These are phyloP conservation scores for Isoetes taiwanensis DNA, from an alignment of 75 land plant genomes.

Conservation along the genomic window DNA sequence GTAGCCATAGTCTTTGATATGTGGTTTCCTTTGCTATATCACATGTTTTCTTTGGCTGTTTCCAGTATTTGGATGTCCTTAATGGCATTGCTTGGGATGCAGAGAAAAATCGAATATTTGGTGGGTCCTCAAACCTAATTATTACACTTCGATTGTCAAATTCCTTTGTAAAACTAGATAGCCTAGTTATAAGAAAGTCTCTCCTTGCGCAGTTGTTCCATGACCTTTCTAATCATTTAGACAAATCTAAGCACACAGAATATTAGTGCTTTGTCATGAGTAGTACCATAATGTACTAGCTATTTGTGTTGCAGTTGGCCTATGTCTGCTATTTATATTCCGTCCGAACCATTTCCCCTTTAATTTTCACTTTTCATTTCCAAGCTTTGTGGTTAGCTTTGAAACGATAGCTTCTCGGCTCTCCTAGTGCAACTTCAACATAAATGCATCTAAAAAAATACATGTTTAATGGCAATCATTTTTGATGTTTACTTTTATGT, in stretches of 20 bases:
- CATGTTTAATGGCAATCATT: background rate
- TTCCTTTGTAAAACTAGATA: background rate
- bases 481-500: background rate
- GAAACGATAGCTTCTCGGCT: background rate
- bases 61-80: constrained; percentile 69
- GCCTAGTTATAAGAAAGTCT: background rate
- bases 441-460: background rate
- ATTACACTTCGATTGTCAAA: background rate
- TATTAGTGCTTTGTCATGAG: background rate
- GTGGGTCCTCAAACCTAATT: constrained; percentile 26
- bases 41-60: constrained; percentile 1
- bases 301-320: background rate
- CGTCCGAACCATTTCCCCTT: no score
- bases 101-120: constrained; percentile 49
- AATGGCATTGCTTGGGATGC: constrained; percentile 98
- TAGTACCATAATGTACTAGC: background rate
- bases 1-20: background rate
- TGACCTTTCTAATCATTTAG: constrained; percentile 1
- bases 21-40: background rate
- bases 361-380: no score
- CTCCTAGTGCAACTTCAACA: background rate
- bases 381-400: background rate
- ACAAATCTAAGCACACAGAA: background rate
- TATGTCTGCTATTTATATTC: no score
- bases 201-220: background rate